Evolutionary conservation across 768 basidiomycete species (phyloP).

Genomic region (Termitomyces sp.): DNA sequence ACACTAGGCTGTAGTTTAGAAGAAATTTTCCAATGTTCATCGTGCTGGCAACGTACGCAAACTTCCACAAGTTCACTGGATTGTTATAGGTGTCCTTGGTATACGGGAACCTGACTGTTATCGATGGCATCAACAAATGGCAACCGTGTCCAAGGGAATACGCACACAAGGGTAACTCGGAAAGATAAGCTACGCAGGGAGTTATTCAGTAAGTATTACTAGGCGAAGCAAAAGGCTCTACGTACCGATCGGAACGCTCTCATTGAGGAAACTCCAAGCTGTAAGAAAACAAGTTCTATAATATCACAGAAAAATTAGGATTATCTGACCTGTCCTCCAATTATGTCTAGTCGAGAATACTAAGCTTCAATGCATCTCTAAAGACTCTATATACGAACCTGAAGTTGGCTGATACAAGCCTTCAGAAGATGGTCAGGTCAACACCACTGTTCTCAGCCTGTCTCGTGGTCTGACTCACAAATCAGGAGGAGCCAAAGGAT

Average conservation of each 20-base stretch:
- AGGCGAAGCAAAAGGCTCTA: not conserved
- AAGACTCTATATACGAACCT: constrained; percentile 22
- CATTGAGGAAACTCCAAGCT: constrained; percentile 43
- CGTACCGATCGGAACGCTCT: constrained; percentile 35
- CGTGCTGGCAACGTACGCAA: constrained; percentile 37
- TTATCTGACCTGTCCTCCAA: constrained; percentile 39
- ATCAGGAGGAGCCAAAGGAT: constrained; percentile 38
- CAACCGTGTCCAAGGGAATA: not conserved
- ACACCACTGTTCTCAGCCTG: not conserved
- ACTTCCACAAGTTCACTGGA: constrained; percentile 55
- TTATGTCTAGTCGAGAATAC: constrained; percentile 28
- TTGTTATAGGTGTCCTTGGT: constrained; percentile 60
- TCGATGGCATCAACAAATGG: not conserved
- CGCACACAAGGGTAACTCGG: constrained; percentile 33
- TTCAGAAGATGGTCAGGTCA: constrained; percentile 9
- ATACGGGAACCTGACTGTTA: constrained; percentile 53
- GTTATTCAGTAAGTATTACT: not conserved
- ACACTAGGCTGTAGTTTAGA: not conserved
- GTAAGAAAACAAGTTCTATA: not conserved
- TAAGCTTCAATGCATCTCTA: not conserved
- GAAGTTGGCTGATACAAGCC: constrained; percentile 39
- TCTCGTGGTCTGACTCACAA: constrained; percentile 27
- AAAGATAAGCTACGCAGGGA: constrained; percentile 31
- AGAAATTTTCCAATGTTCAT: not conserved
- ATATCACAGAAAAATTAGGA: not conserved